Evolutionary conservation across 169 alveolate species (phyloP), one percentile per base, ranked within the genome.

Genomic region (Plasmodium coatneyi): DNA sequence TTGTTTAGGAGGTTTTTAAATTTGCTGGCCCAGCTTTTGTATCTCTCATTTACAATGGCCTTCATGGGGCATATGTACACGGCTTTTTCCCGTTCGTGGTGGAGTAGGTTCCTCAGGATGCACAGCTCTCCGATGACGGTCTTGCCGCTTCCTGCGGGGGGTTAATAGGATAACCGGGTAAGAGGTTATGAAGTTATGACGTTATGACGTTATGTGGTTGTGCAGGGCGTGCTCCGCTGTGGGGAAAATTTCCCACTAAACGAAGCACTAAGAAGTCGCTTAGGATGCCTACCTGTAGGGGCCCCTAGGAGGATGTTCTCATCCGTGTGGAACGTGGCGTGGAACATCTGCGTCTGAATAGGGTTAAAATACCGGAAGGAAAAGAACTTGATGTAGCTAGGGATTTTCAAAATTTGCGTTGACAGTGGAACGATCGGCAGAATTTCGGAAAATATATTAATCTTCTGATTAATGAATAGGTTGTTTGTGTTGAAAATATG

Each of bases 31-130:
- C 99, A 99, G 82, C 98, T 99, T 56, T 79, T 82, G 25, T 96
- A 96, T 87, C 96, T 71, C 54, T 98, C 99, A 78, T 89, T 96
- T 95, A 96, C 99, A 19, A 99, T 97, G 9, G 99, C 99, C 95
- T 99, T 99, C 95, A 99, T 97, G 3, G 99, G 99, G 7, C 99
- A 99, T 39, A 99, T 98, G 96, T 99, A 99, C 70, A 99, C 98
- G 54, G 99, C 98, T 96, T 98, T 98, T 76, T 96, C 92, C 16
- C 94, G 94, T 19, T 99, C 99, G 10, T 87, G 76, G 30, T 86
- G 84, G 39, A 96, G 92, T 94, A 98, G 97, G 22, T 97, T 97
- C 83, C 99, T 95, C 52, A 98, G 96, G 87, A 99, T 98, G 22
- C 99, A 99, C 25, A 99, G 96, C 96, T 99, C 99, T 10, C 99